Conservation (phyloP, 2,329 filamentous ascomycete species). For the Talaromyces islandicus region DNA sequence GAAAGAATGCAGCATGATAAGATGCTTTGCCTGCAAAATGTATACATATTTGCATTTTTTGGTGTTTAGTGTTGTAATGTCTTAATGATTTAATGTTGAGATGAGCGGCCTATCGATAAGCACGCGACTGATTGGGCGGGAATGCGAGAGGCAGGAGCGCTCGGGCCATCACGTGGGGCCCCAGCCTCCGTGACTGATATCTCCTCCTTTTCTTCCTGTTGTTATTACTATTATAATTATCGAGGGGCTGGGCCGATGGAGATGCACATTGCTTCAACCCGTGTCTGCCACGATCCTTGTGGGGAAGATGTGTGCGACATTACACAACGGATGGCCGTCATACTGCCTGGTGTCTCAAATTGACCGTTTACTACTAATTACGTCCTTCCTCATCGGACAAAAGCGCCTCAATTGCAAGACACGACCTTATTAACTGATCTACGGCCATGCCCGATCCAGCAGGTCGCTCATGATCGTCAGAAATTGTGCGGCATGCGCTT, state of each 20-base stretch:
- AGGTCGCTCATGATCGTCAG: neutral
- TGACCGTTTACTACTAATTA: neutral
- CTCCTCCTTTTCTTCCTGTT: neutral
- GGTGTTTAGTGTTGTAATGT: neutral
- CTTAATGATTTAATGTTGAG: neutral
- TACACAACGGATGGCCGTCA: neutral
- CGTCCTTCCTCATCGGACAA: neutral
- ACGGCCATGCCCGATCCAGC: neutral
- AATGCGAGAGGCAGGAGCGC: slow-evolving; percentile 9
- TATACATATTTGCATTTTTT: no score
- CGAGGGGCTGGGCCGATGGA: no score
- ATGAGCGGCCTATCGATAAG: neutral
- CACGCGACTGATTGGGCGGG: slow-evolving; percentile 4
- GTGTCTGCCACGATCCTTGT: neutral
- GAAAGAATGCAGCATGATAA: neutral
- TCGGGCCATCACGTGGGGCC: slow-evolving; percentile 6
- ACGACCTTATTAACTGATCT: neutral
- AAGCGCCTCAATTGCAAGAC: neutral
- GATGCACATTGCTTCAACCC: no score
- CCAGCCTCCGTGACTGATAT: neutral
- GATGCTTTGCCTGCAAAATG: neutral
- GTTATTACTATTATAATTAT: neutral
- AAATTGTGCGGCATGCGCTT: neutral
- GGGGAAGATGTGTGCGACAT: neutral
- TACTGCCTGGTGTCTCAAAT: neutral